A percentile compares a stretch with the other conserved stretches of the same genome.
These are phyloP conservation scores for Wallacemonas sp. DNA, from an alignment of 208 protist genomes.

Conservation along the genomic window DNA sequence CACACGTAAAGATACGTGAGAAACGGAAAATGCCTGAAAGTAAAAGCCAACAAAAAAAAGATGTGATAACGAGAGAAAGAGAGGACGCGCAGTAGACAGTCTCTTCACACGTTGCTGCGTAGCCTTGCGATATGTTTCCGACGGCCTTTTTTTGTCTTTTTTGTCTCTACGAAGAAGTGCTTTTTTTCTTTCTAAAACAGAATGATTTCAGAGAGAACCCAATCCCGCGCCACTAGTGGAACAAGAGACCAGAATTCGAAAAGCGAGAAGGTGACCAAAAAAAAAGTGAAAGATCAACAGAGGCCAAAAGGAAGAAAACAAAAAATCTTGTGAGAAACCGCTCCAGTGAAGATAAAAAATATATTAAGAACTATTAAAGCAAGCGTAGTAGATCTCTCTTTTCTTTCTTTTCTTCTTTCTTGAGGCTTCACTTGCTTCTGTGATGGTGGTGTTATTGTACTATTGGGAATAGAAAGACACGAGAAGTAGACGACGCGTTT, in stretches of 20 bases:
- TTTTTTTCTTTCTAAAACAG: too few species aligned
- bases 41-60: background rate
- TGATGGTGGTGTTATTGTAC: too few species aligned
- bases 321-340: background rate
- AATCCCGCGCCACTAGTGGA: too few species aligned
- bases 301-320: conserved; percentile 3
- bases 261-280: background rate
- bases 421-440: too few species aligned
- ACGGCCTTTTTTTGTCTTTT: too few species aligned
- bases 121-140: too few species aligned
- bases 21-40: background rate
- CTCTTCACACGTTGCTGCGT: too few species aligned
- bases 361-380: background rate
- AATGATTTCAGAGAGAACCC: too few species aligned
- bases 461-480: too few species aligned
- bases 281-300: background rate
- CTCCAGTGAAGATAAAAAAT: background rate
- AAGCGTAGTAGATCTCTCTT: background rate
- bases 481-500: too few species aligned
- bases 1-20: background rate
- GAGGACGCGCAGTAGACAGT: background rate
- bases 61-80: background rate
- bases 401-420: background rate
- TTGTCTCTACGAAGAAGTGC: too few species aligned
- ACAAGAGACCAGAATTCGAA: too few species aligned